A percentile compares a stretch with the other conserved stretches of the same genome.
These are phyloP conservation scores for Chlorophyllum brunneum DNA, from an alignment of 768 basidiomycete species.

Conservation along the genomic window DNA sequence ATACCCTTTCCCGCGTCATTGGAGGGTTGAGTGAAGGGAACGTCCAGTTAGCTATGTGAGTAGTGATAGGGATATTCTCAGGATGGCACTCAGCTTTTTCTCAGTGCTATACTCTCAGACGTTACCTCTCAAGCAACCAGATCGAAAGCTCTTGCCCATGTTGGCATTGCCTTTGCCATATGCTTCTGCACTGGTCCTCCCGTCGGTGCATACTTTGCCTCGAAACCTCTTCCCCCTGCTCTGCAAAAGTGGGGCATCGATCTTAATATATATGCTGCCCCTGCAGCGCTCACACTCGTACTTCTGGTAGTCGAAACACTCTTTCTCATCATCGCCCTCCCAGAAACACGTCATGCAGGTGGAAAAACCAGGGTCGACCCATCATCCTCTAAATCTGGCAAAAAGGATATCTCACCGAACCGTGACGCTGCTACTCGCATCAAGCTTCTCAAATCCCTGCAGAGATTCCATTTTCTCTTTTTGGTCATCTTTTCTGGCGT, in stretches of 20 bases:
- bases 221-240: constrained; percentile 67
- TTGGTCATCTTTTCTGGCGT: constrained; percentile 90
- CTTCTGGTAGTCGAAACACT: constrained; percentile 77
- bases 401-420: constrained; percentile 19
- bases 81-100: background rate
- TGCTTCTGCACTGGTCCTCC: constrained; percentile 93
- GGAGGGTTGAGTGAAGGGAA: constrained; percentile 97
- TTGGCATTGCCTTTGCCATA: constrained; percentile 95
- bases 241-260: constrained; percentile 53
- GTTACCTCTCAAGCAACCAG: constrained; percentile 78
- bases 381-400: constrained; percentile 15
- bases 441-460: constrained; percentile 51
- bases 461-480: constrained; percentile 78
- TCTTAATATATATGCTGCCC: constrained; percentile 86
- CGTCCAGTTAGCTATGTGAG: constrained; percentile 92
- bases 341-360: constrained; percentile 74
- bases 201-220: constrained; percentile 94
- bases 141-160: constrained; percentile 82
- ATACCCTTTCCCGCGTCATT: constrained; percentile 84
- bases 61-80: constrained; percentile 12
- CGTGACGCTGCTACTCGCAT: constrained; percentile 48
- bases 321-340: constrained; percentile 71
- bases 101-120: constrained; percentile 90
- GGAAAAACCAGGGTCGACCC: constrained; percentile 15
- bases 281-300: constrained; percentile 79